Percentiles rank a stretch among this genome's conserved stretches.
Evolutionary conservation across 2,329 filamentous ascomycete species (phyloP).

Genomic region (Aspergillaceae sp.): DNA sequence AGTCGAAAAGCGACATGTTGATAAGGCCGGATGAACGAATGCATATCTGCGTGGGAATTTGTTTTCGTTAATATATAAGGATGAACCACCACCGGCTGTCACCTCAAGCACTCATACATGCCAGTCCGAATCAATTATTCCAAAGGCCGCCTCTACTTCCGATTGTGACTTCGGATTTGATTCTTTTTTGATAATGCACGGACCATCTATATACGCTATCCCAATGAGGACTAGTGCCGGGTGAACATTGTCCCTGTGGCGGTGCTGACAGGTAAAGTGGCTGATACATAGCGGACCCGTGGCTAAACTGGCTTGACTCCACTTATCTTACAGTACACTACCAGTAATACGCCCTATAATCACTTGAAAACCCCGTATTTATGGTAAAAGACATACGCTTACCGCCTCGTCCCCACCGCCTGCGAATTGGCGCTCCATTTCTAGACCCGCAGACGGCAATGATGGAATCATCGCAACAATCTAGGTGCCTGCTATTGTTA

Average conservation of each 20-base stretch:
- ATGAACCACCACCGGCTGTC: too few species aligned
- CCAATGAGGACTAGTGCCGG: not conserved
- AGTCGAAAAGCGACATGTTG: slow-evolving; percentile 30
- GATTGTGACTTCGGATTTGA: too few species aligned
- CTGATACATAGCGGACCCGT: not conserved
- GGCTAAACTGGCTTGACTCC: too few species aligned
- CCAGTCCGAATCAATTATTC: too few species aligned
- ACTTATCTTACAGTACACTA: not conserved
- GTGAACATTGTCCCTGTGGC: not conserved
- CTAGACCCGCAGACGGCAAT: not conserved
- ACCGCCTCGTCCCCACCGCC: not conserved
- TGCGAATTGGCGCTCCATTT: not conserved
- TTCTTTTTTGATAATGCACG: slow-evolving; percentile 1
- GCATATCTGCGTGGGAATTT: slow-evolving; percentile 18
- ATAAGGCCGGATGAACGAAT: slow-evolving; percentile 31
- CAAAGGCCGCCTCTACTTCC: too few species aligned
- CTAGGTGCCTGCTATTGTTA: slow-evolving; percentile 9
- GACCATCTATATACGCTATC: not conserved
- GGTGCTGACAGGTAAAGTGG: too few species aligned
- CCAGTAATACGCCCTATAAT: not conserved
- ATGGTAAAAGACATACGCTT: not conserved
- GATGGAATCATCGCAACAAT: slow-evolving; percentile 2
- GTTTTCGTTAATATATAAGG: not conserved
- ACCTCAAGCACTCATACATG: too few species aligned
- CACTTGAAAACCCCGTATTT: too few species aligned